phyloP scores from a whole-genome alignment of 169 alveolate species.

The Babesia microti region DNA sequence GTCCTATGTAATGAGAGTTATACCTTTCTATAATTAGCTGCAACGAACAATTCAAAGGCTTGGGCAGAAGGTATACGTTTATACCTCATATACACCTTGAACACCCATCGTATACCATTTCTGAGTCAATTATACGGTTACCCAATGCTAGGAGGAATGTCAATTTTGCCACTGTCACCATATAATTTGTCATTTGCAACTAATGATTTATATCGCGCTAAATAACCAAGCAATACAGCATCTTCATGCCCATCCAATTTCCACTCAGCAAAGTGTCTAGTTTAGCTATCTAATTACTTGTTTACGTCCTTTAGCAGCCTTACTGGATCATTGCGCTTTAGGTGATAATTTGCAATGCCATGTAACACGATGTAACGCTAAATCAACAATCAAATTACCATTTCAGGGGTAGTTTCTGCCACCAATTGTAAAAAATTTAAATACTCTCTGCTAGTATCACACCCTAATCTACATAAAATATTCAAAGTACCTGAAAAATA shows the following conservation, averaged over 20 bases:
- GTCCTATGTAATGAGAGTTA: too few relatives aligned
- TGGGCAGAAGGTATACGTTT: not conserved
- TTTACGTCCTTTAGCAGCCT: conserved; percentile 4
- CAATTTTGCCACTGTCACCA: conserved; percentile 9
- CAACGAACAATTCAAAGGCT: not conserved
- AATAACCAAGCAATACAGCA: too few relatives aligned
- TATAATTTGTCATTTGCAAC: conserved; percentile 27
- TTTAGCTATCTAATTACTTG: not conserved
- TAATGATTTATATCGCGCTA: too few relatives aligned
- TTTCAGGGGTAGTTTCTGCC: conserved; percentile 27
- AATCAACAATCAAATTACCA: conserved; percentile 10
- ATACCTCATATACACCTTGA: not conserved
- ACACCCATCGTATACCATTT: not conserved
- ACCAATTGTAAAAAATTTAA: conserved; percentile 21
- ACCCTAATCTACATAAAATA: not conserved
- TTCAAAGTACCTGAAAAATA: conserved; percentile 19
- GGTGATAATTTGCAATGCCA: conserved; percentile 9
- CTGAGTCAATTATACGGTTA: not conserved
- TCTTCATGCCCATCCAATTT: conserved; percentile 32
- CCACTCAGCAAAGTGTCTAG: conserved; percentile 42
- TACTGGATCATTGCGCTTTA: conserved; percentile 14
- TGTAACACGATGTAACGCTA: not conserved
- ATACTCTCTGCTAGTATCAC: conserved; percentile 16
- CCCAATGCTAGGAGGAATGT: not conserved
- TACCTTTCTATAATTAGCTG: too few relatives aligned